Base-by-base conservation (phyloP, 768 basidiomycete genomes). In the Tricholoma matsutake region DNA sequence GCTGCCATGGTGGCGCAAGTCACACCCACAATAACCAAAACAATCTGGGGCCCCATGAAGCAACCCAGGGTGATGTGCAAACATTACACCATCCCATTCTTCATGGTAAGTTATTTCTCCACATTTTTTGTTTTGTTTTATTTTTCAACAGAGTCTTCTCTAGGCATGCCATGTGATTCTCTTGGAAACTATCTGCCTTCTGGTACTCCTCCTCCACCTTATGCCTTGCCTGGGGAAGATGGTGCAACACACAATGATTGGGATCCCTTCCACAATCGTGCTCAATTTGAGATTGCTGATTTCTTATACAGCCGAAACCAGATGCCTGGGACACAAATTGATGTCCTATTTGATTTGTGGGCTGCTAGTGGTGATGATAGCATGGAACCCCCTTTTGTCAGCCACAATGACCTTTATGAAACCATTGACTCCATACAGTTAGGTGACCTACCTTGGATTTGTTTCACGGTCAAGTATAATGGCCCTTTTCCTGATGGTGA, bases 401-500 rank as follows among this genome's bases (percentile, higher is more conserved):
- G 69, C 37, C 63, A 73, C 56, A 39, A 63, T 4, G 72, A 79
- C 20, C 28, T 79, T 3, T 72, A 76, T 34, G 29, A 43, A 0
- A 69, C 66, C 0, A 80, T 82, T 25, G 75, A 81, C 53, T 55
- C 58, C 0, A 79, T 73, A n/a, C 56, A 10, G 71, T 25, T 71
- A 20, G 77, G 78, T 8, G 73, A 75, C 28, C 68, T 69, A 9
- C 71, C 76, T 0, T 82, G 80, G 79, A 18, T 71, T 3, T 67
- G 63, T 2, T 75, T 81, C 58, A 54, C 64, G 1, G 53, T 75
- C 13, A 52, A 59, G 5, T 78, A 76, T 32, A 56, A 56, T 67
- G 34, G 71, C 25, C n/a, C 68, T 58, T 18, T 64, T 6, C 16
- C 56, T 18, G 64, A 68, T 6, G 62, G 57, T 0, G 65, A 68